A percentile compares a stretch with the other conserved stretches of the same genome.
phyloP scores from a whole-genome alignment of 805 yeast genomes.

The Suhomyces faveliae region DNA sequence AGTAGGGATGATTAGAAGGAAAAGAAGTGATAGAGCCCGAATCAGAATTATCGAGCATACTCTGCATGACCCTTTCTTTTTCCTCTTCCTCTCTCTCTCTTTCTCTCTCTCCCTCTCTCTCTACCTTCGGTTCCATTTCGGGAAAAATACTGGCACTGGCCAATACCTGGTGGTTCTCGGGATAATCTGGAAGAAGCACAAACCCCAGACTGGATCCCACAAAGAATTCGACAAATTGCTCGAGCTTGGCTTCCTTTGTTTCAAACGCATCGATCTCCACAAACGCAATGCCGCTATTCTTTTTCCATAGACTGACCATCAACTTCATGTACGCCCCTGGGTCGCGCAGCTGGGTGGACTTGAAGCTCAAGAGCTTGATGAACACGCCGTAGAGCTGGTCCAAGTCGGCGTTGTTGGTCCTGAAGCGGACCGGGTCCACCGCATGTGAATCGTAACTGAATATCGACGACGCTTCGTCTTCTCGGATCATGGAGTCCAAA shows the following conservation, averaged over 20 bases:
- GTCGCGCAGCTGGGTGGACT: conserved; percentile 11
- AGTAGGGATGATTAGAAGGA: conserved; percentile 9
- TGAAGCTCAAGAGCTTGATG: conserved; percentile 21
- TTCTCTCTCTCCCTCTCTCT: not conserved
- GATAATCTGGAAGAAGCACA: conserved; percentile 16
- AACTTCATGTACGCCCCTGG: conserved; percentile 17
- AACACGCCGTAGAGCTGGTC: conserved; percentile 20
- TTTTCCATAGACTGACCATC: conserved; percentile 23
- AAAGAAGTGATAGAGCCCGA: not conserved
- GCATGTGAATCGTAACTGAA: conserved; percentile 18
- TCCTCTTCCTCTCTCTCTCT: not conserved
- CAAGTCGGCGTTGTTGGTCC: conserved; percentile 17
- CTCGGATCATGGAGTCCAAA: conserved; percentile 20
- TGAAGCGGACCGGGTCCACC: not conserved
- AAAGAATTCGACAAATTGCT: conserved; percentile 18
- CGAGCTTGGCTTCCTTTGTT: conserved; percentile 17
- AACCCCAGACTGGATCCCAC: conserved; percentile 12
- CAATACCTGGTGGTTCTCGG: conserved; percentile 13
- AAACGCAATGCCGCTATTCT: conserved; percentile 15
- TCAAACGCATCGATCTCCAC: conserved; percentile 20
- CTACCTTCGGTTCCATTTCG: conserved; percentile 11
- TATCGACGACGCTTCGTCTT: conserved; percentile 12
- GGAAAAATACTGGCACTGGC: conserved; percentile 18
- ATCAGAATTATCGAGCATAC: too few species aligned
- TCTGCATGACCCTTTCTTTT: too few species aligned